Conservation (phyloP, 148 eudicot species). For the Nepenthes mirabilis region DNA sequence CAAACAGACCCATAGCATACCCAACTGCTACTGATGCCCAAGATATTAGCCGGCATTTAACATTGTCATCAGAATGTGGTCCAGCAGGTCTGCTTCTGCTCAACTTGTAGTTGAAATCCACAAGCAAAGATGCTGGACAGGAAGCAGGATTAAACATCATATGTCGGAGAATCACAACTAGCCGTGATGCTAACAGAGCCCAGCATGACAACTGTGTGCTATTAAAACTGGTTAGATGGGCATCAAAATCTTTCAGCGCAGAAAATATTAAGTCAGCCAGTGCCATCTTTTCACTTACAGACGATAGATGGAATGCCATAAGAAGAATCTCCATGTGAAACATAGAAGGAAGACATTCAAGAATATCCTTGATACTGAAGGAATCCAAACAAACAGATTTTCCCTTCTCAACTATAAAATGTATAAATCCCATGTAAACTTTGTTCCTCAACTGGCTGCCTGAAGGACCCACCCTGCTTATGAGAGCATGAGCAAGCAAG, state of each 20-base stretch:
- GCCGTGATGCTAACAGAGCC: slow-evolving; percentile 74
- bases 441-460: slow-evolving; percentile 67
- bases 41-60: slow-evolving; percentile 24
- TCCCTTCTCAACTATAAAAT: slow-evolving; percentile 50
- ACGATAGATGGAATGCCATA: slow-evolving; percentile 82
- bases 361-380: slow-evolving; percentile 38
- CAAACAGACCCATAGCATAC: slow-evolving; percentile 27
- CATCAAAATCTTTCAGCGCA: slow-evolving; percentile 33
- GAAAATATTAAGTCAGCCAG: slow-evolving; percentile 41
- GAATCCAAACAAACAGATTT: slow-evolving; percentile 26
- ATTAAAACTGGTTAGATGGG: slow-evolving; percentile 21
- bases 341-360: slow-evolving; percentile 59
- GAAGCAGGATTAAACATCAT: slow-evolving; percentile 57
- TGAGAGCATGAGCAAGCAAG: slow-evolving; percentile 60
- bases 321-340: slow-evolving; percentile 89
- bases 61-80: slow-evolving; percentile 19
- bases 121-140: slow-evolving; percentile 75
- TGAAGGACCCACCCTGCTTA: slow-evolving; percentile 46
- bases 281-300: slow-evolving; percentile 65
- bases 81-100: slow-evolving; percentile 31
- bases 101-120: slow-evolving; percentile 66
- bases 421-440: slow-evolving; percentile 40
- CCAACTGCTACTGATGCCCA: slow-evolving; percentile 57
- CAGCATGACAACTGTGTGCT: slow-evolving; percentile 67
- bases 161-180: slow-evolving; percentile 73